phyloP scores from a whole-genome alignment of 208 protist genomes.

The Leishmania lainsoni region DNA sequence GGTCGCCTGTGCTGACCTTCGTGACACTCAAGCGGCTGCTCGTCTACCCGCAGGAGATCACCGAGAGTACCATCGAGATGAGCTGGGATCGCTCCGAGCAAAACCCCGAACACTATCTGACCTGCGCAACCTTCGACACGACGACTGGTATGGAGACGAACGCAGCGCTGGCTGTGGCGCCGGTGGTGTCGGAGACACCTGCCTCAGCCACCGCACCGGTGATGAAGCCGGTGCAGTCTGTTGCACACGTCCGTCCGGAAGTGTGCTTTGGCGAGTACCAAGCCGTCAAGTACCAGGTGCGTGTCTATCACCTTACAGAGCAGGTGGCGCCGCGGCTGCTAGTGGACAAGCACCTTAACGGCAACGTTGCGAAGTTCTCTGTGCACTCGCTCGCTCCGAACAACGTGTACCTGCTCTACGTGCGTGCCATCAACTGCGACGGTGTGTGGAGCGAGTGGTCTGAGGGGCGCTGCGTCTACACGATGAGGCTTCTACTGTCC shows the following conservation, averaged over 20 bases:
- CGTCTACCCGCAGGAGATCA: conserved; percentile 66
- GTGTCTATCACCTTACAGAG: conserved; percentile 35
- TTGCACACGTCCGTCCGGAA: background rate
- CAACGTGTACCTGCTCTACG: conserved; percentile 66
- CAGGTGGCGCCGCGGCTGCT: conserved; percentile 34
- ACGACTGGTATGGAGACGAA: background rate
- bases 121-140: conserved; percentile 1
- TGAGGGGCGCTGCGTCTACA: conserved; percentile 78
- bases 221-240: background rate
- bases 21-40: conserved; percentile 65
- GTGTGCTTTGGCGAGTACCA: conserved; percentile 27
- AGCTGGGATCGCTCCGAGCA: conserved; percentile 78
- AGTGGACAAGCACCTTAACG: conserved; percentile 65
- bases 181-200: background rate
- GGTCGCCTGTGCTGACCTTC: conserved; percentile 63
- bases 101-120: conserved; percentile 37
- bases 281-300: conserved; percentile 44
- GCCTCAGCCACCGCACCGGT: background rate
- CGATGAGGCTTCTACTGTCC: conserved; percentile 75
- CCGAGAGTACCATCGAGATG: conserved; percentile 70
- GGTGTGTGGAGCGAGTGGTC: conserved; percentile 90
- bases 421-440: conserved; percentile 60
- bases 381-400: conserved; percentile 65
- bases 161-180: background rate
- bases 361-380: conserved; percentile 38